Base-by-base conservation (phyloP, 495 filamentous ascomycete species). In the Trichocladium uniseriatum region DNA sequence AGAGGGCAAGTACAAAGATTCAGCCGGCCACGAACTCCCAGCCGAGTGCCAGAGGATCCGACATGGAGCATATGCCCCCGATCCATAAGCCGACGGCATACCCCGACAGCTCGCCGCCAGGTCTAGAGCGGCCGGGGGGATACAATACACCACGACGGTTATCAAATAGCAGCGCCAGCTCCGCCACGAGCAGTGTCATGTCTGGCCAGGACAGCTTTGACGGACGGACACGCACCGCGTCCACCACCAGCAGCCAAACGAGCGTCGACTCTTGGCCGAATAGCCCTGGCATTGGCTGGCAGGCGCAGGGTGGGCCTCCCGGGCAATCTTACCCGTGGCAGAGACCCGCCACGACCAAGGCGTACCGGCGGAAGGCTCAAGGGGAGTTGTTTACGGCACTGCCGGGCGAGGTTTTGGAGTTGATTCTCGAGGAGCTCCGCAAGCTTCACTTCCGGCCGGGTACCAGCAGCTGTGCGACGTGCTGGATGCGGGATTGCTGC, bases 401-500 rank as follows among this genome's bases (percentile, higher is more conserved):
- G 10, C 79, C 79, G 6, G 75, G 76, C 6, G 77, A 79, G 53
- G 75, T 82, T 3, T 61, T 83, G 41, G 64, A 71, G 54, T 67
- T 81, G 44, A 72, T 81, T 21, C 54, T 74, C 11, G 65, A 66
- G 28, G 65, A 72, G 20, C 60, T 79, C 41, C 72, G 68, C 55
- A 62, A 68, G 39, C 58, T 66, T 16, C 76, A 79, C 54, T 48
- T 76, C 14, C 57, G 57, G 22, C 54, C 61, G 27, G 60, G 62
- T 14, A 70, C 67, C 29, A 53, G 58, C 24, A 78, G 71, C 48
- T 92, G 88, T 58, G 73, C 80, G 46, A 86, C 83, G 52, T 90
- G 87, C 66, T 87, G 81, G 65, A 81, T 87, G 69, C 79, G 84
- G 43, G 86, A 92, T 58, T 61, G 89, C 21, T 80, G 79, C 55